phyloP scores from a whole-genome alignment of 108 stramenopile genomes.

The Pinguiococcus pyrenoidosus region DNA sequence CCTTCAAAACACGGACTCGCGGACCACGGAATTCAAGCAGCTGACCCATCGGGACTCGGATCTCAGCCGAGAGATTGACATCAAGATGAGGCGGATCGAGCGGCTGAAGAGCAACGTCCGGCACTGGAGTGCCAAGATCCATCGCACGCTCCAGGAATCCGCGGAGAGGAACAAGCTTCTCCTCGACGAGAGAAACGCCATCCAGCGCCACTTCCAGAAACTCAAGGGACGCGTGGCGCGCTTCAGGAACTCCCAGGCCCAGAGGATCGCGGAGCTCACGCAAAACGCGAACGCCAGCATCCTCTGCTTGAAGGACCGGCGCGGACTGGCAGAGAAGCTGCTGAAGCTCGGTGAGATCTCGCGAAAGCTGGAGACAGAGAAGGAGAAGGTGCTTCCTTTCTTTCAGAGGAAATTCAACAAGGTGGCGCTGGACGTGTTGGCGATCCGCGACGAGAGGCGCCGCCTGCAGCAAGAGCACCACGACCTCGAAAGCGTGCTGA shows the following conservation, averaged over 20 bases:
- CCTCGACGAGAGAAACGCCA: conserved; percentile 31
- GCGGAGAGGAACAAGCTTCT: conserved; percentile 38
- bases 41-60: conserved; percentile 36
- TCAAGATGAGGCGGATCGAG: conserved; percentile 37
- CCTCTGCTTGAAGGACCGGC: conserved; percentile 4
- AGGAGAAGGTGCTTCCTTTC: conserved; percentile 45
- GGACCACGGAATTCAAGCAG: conserved; percentile 47
- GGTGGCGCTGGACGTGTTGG: conserved; percentile 42
- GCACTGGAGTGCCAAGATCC: conserved; percentile 46
- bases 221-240: conserved; percentile 43
- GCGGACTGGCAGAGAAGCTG: conserved; percentile 35
- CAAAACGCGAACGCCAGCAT: conserved; percentile 34
- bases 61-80: conserved; percentile 36
- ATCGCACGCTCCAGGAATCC: conserved; percentile 35
- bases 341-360: conserved; percentile 41
- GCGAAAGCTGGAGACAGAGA: conserved; percentile 41
- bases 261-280: conserved; percentile 24
- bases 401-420: conserved; percentile 50
- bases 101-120: conserved; percentile 32
- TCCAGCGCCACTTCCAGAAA: conserved; percentile 44
- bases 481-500: conserved; percentile 29
- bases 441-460: conserved; percentile 37
- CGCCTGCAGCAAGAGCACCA: conserved; percentile 35
- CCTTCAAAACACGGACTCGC: conserved; percentile 45
- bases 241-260: conserved; percentile 23